These are phyloP conservation scores for Schizonepeta tenuifolia DNA, from an alignment of 257 asterid species.

Conservation along the genomic window DNA sequence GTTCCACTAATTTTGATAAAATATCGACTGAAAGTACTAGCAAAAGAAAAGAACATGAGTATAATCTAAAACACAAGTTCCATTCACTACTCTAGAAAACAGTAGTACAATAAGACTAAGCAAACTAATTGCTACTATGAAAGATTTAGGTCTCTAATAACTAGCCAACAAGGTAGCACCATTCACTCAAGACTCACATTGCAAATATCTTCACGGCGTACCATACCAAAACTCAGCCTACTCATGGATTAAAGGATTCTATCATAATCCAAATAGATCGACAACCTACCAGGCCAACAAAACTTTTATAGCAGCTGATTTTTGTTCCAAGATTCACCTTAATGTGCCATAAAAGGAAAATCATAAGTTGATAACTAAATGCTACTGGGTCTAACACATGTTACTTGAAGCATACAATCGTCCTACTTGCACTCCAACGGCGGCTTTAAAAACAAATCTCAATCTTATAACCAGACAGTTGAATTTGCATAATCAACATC, in stretches of 20 bases:
- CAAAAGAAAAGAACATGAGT: not conserved
- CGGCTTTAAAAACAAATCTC: not conserved
- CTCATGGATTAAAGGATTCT: slow-evolving; percentile 1
- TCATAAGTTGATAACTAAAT: slow-evolving; percentile 5
- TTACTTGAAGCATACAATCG: slow-evolving; percentile 10
- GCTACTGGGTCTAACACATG: not conserved
- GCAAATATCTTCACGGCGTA: not conserved
- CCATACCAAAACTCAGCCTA: not conserved
- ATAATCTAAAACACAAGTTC: not conserved
- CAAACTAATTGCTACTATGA: slow-evolving; percentile 5
- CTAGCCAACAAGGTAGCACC: slow-evolving; percentile 6
- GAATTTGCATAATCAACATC: not conserved
- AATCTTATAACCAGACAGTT: not conserved
- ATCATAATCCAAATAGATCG: not conserved
- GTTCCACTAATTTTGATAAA: slow-evolving; percentile 4
- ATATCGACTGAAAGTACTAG: slow-evolving; percentile 5
- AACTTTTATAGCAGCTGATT: not conserved
- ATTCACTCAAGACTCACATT: slow-evolving; percentile 15
- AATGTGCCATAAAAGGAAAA: not conserved
- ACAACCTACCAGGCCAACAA: slow-evolving; percentile 24
- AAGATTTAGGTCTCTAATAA: not conserved
- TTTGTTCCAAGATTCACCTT: not conserved
- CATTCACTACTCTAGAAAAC: not conserved
- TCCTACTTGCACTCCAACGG: not conserved
- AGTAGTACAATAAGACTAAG: not conserved